These are phyloP conservation scores for Lachnellula hyalina DNA, from an alignment of 2,329 filamentous ascomycete species.

Conservation along the genomic window DNA sequence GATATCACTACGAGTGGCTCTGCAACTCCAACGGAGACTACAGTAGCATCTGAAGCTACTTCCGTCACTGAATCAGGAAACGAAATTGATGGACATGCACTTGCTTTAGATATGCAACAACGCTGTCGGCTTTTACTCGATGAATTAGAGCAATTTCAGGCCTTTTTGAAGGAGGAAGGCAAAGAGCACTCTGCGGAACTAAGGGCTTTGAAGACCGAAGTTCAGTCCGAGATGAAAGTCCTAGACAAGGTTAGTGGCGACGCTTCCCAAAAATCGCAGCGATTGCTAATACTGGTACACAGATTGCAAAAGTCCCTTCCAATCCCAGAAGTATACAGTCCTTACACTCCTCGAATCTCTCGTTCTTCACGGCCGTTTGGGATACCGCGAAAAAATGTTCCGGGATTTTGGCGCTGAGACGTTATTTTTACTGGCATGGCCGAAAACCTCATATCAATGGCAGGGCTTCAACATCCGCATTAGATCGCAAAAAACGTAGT, in stretches of 20 bases:
- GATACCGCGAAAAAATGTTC: slow-evolving; percentile 50
- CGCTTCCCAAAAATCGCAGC: background rate
- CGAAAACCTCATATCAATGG: slow-evolving; percentile 17
- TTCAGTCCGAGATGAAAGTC: slow-evolving; percentile 43
- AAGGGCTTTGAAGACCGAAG: slow-evolving; percentile 41
- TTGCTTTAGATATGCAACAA: slow-evolving; percentile 26
- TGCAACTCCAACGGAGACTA: background rate
- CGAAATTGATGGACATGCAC: slow-evolving; percentile 7
- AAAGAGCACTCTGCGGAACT: slow-evolving; percentile 45
- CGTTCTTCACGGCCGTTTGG: slow-evolving; percentile 62
- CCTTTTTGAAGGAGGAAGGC: slow-evolving; percentile 36
- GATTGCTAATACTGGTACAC: slow-evolving; percentile 8
- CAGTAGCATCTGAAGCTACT: background rate
- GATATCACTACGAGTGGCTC: background rate
- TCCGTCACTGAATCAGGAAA: background rate
- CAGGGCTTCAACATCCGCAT: slow-evolving; percentile 10
- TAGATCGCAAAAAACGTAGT: slow-evolving; percentile 25
- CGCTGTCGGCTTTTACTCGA: slow-evolving; percentile 34
- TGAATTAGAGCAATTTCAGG: slow-evolving; percentile 41
- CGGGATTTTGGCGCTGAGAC: slow-evolving; percentile 52
- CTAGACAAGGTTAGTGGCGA: slow-evolving; percentile 37
- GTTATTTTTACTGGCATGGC: slow-evolving; percentile 45
- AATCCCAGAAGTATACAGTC: slow-evolving; percentile 43
- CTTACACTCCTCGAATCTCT: slow-evolving; percentile 59
- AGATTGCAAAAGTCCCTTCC: slow-evolving; percentile 23